Percentiles rank a stretch among this genome's conserved stretches.
Evolutionary conservation across 768 basidiomycete genomes (phyloP).

Genomic region (Neoboletus brunneissimus): DNA sequence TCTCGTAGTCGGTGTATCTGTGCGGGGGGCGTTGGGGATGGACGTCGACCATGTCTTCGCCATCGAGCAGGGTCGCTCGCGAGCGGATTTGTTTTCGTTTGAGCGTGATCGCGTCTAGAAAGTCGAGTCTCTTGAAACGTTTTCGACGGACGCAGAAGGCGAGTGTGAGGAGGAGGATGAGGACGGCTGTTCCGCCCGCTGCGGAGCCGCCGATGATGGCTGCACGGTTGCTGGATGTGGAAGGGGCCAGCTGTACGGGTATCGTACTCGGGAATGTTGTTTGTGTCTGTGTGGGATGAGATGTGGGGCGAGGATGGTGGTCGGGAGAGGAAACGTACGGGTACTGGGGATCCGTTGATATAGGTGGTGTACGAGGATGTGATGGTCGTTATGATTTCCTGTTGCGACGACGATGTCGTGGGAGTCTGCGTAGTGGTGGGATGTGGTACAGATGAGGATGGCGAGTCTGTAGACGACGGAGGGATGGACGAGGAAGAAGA

Average conservation of each 20-base stretch:
- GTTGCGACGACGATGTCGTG: slow-evolving; percentile 4
- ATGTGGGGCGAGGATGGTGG: neutral
- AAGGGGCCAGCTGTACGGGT: neutral
- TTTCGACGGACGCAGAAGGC: slow-evolving; percentile 40
- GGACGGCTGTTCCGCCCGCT: slow-evolving; percentile 35
- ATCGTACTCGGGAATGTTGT: slow-evolving; percentile 21
- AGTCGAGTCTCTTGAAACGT: slow-evolving; percentile 34
- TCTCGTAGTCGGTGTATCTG: slow-evolving; percentile 20
- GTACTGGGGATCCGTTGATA: slow-evolving; percentile 10
- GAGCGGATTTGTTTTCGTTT: slow-evolving; percentile 18
- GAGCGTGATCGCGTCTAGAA: slow-evolving; percentile 28
- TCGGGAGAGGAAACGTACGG: slow-evolving; percentile 12
- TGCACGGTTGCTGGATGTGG: slow-evolving; percentile 26
- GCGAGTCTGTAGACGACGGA: neutral
- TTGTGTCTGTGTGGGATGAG: slow-evolving; percentile 8
- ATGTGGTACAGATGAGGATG: slow-evolving; percentile 1
- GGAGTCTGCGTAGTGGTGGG: slow-evolving; percentile 3
- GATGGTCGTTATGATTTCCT: slow-evolving; percentile 14
- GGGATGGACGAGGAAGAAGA: slow-evolving; percentile 3
- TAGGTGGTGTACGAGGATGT: slow-evolving; percentile 20
- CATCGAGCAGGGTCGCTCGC: slow-evolving; percentile 24
- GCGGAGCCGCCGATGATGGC: slow-evolving; percentile 44
- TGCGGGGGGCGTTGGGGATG: slow-evolving; percentile 3
- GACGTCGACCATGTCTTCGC: slow-evolving; percentile 23
- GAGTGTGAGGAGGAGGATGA: slow-evolving; percentile 35